A percentile compares a stretch with the other conserved stretches of the same genome.
Conservation (phyloP, 371 early-diverging fungal genomes). For the Batkoa obscura region DNA sequence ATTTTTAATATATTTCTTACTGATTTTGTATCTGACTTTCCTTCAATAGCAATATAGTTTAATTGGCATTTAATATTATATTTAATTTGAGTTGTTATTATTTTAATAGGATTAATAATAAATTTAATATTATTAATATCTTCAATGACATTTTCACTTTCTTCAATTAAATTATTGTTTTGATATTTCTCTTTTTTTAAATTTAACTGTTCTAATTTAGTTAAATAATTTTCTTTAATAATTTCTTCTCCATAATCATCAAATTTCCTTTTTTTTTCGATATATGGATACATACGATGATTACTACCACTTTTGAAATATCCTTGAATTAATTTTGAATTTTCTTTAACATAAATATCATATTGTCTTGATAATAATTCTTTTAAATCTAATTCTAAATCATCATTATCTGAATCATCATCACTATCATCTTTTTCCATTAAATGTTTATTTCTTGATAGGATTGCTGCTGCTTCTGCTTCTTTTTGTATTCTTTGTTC, state of each 20-base stretch:
- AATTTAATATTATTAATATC: conserved; percentile 16
- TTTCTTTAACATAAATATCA: conserved; percentile 68
- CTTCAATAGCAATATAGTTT: conserved; percentile 77
- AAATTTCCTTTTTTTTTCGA: conserved; percentile 53
- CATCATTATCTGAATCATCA: neutral
- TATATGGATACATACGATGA: conserved; percentile 80
- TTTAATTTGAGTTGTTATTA: conserved; percentile 28
- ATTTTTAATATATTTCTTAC: conserved; percentile 69
- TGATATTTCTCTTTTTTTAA: conserved; percentile 13
- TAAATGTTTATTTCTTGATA: conserved; percentile 35
- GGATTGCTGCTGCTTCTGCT: conserved; percentile 51
- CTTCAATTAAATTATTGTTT: conserved; percentile 11
- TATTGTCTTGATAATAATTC: conserved; percentile 22
- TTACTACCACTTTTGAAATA: conserved; percentile 61
- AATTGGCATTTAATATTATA: conserved; percentile 46
- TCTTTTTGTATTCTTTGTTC: conserved; percentile 42
- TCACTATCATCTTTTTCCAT: conserved; percentile 14
- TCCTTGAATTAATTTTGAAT: conserved; percentile 37
- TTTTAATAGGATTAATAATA: conserved; percentile 42
- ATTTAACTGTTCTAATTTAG: conserved; percentile 23
- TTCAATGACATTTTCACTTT: conserved; percentile 10
- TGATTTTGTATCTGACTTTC: conserved; percentile 70
- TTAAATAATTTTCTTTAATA: conserved; percentile 47
- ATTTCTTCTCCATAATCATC: conserved; percentile 93
- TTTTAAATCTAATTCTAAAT: conserved; percentile 18